Conservation (phyloP, 2,329 filamentous ascomycete genomes). For the Colletotrichum paranaense region DNA sequence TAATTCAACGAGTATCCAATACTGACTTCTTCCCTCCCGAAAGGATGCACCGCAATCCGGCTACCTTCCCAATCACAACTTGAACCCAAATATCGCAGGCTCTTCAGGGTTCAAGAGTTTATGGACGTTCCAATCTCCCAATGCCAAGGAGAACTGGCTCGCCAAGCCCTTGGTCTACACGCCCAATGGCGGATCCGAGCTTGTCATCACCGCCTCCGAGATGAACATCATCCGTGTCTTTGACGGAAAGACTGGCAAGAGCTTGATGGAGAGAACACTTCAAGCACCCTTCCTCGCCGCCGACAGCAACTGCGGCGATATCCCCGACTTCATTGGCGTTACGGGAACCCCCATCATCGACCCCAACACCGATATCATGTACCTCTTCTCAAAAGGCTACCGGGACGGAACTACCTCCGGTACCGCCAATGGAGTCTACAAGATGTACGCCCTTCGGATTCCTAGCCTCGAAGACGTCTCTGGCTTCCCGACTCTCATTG, state of each 20-base stretch:
- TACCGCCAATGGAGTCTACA: constrained; percentile 50
- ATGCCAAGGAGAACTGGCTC: constrained; percentile 29
- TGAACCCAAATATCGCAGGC: constrained; percentile 52
- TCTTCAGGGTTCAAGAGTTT: constrained; percentile 43
- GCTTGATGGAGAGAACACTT: constrained; percentile 49
- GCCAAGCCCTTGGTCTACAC: constrained; percentile 58
- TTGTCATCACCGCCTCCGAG: constrained; percentile 51
- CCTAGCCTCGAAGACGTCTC: constrained; percentile 49
- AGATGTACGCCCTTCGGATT: constrained; percentile 52
- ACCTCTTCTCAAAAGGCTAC: constrained; percentile 51
- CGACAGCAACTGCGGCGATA: constrained; percentile 53
- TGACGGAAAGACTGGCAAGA: constrained; percentile 53
- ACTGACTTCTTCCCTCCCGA: not conserved
- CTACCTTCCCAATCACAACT: constrained; percentile 53
- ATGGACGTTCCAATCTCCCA: constrained; percentile 46
- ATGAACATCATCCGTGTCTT: constrained; percentile 53
- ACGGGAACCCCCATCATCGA: constrained; percentile 51
- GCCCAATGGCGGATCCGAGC: constrained; percentile 47
- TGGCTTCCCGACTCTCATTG: constrained; percentile 56
- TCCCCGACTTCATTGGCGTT: constrained; percentile 50
- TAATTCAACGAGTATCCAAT: not conserved
- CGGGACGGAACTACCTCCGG: constrained; percentile 39
- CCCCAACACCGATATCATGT: constrained; percentile 46
- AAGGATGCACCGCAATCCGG: constrained; percentile 49
- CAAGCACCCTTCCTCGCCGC: constrained; percentile 51